Evolutionary conservation across 106 monocot species (phyloP).

Genomic region (Dendrobium catenatum): DNA sequence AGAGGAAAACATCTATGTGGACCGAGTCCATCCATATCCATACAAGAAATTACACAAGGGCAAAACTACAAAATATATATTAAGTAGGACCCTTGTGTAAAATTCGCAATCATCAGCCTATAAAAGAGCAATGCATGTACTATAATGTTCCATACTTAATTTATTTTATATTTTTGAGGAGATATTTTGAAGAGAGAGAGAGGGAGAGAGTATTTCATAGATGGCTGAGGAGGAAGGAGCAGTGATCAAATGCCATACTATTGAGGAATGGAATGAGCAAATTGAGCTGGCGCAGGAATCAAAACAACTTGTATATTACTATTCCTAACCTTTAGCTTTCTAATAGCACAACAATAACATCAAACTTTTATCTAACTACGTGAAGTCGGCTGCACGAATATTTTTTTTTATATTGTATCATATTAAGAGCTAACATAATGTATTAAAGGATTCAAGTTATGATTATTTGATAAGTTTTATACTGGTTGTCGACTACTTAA

Average conservation of each 20-base stretch:
- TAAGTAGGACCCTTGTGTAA: too few relatives aligned
- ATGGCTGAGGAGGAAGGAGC: constrained; percentile 12
- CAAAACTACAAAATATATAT: too few relatives aligned
- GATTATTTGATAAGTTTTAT: too few relatives aligned
- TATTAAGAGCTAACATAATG: background rate
- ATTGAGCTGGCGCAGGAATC: constrained; percentile 2
- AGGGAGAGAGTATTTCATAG: background rate
- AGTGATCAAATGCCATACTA: constrained; percentile 7
- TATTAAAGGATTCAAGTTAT: background rate
- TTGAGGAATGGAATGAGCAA: background rate
- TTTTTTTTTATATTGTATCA: background rate
- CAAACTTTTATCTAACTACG: background rate
- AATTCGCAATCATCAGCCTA: too few relatives aligned
- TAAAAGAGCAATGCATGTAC: too few relatives aligned
- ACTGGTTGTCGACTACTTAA: too few relatives aligned
- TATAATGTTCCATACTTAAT: too few relatives aligned
- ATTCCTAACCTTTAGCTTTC: too few relatives aligned
- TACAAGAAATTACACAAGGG: too few relatives aligned
- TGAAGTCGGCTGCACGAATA: background rate
- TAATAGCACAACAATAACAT: too few relatives aligned
- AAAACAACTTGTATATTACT: constrained; percentile 1
- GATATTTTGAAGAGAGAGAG: background rate
- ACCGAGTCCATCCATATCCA: too few relatives aligned
- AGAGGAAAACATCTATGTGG: too few relatives aligned
- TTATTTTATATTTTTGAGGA: background rate